Conservation (phyloP, 805 yeast species). For the Schizosaccharomyces lindneri region DNA sequence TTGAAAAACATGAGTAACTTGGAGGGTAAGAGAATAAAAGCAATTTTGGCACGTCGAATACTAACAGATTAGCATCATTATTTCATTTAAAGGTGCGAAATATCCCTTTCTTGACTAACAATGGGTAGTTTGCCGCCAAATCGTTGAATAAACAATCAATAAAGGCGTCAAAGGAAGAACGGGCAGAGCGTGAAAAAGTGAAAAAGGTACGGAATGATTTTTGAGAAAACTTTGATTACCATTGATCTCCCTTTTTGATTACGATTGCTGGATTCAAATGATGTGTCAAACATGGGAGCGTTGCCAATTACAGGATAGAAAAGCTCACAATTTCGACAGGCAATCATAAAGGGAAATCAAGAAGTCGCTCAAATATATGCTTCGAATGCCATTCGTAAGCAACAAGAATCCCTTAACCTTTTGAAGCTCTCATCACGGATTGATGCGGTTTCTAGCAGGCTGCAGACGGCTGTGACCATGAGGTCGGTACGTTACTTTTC, state of each 20-base stretch:
- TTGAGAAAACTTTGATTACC: too few species aligned
- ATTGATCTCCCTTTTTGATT: too few species aligned
- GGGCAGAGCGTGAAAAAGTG: slow-evolving; percentile 61
- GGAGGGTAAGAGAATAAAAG: not conserved
- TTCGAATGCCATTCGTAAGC: slow-evolving; percentile 80
- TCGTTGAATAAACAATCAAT: slow-evolving; percentile 74
- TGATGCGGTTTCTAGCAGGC: slow-evolving; percentile 87
- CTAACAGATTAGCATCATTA: slow-evolving; percentile 22
- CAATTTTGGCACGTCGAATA: not conserved
- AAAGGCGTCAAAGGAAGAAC: slow-evolving; percentile 76
- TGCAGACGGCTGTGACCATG: slow-evolving; percentile 96
- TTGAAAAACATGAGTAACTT: not conserved
- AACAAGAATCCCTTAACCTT: slow-evolving; percentile 61
- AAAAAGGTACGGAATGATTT: slow-evolving; percentile 26
- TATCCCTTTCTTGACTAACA: not conserved
- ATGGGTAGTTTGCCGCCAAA: slow-evolving; percentile 57
- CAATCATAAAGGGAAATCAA: slow-evolving; percentile 57
- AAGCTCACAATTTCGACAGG: slow-evolving; percentile 14
- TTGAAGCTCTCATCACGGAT: slow-evolving; percentile 66
- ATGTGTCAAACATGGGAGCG: too few species aligned
- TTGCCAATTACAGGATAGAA: too few species aligned
- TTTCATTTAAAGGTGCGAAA: slow-evolving; percentile 29
- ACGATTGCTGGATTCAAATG: too few species aligned
- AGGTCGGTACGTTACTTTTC: slow-evolving; percentile 16
- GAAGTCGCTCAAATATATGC: slow-evolving; percentile 90